Conservation (phyloP, 1,284 basidiomycete species). For the Sutorius eximius region DNA sequence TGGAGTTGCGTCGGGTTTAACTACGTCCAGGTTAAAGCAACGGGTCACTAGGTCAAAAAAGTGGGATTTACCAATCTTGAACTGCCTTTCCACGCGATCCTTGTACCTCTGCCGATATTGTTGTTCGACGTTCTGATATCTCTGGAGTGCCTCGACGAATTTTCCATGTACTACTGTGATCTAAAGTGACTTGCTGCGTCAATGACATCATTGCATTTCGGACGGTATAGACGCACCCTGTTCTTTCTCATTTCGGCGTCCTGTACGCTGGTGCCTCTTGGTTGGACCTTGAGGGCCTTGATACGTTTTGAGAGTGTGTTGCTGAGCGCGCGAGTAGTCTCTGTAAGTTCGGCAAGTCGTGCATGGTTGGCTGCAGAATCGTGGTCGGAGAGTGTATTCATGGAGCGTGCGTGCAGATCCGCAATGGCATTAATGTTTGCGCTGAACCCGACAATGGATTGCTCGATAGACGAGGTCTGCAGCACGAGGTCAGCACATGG, state of each 20-base stretch:
- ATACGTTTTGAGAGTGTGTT: constrained; percentile 67
- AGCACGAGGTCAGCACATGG: neutral
- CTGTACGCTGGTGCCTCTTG: constrained; percentile 38
- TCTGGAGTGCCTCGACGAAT: constrained; percentile 69
- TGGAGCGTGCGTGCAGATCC: constrained; percentile 56
- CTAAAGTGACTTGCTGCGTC: constrained; percentile 34
- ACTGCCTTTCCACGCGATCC: constrained; percentile 86
- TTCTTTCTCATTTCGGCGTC: constrained; percentile 69
- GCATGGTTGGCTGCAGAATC: constrained; percentile 46
- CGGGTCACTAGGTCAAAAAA: neutral
- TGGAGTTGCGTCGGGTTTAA: constrained; percentile 87
- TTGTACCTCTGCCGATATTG: constrained; percentile 81
- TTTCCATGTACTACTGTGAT: constrained; percentile 55
- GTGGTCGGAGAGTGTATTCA: constrained; percentile 56
- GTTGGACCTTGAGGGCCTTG: constrained; percentile 48
- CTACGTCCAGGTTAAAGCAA: constrained; percentile 37
- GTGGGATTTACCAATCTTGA: constrained; percentile 69
- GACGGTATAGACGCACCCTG: constrained; percentile 53
- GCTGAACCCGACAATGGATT: constrained; percentile 54
- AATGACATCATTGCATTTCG: neutral
- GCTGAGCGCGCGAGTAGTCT: constrained; percentile 62
- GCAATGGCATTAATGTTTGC: constrained; percentile 58
- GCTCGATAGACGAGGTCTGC: constrained; percentile 58
- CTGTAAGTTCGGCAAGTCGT: constrained; percentile 56
- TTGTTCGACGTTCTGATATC: constrained; percentile 84